Conservation (phyloP, 116 monocot genomes). For the Phalaenopsis hybrid region DNA sequence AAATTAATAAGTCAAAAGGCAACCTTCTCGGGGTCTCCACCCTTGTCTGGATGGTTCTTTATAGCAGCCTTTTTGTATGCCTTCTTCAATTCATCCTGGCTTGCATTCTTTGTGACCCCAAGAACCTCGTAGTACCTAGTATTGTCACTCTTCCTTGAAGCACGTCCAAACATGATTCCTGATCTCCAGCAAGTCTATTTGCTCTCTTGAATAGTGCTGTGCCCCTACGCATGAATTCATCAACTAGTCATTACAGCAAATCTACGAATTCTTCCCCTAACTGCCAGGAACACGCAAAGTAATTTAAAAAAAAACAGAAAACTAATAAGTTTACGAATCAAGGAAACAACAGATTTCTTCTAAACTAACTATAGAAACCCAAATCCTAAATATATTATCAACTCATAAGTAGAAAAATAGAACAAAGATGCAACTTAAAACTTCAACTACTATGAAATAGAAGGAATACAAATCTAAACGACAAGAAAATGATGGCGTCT, state of each 20-base stretch:
- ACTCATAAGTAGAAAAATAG: neutral
- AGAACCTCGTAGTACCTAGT: conserved; percentile 74
- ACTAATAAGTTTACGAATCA: neutral
- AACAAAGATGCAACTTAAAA: neutral
- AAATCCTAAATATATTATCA: neutral
- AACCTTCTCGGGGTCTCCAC: conserved; percentile 92
- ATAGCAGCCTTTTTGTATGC: conserved; percentile 78
- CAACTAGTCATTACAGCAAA: neutral
- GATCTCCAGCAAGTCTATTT: neutral
- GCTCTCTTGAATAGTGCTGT: neutral
- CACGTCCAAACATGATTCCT: conserved; percentile 65
- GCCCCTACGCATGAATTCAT: neutral
- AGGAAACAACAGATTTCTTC: neutral
- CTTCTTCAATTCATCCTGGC: conserved; percentile 78
- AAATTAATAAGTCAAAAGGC: conserved; percentile 2
- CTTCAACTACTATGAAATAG: neutral
- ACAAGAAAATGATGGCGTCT: neutral
- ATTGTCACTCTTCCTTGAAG: conserved; percentile 59
- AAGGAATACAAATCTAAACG: neutral
- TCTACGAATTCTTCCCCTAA: neutral
- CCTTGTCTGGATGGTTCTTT: conserved; percentile 93
- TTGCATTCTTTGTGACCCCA: conserved; percentile 55
- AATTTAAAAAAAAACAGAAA: neutral
- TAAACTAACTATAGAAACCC: neutral
- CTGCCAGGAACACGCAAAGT: neutral